These are phyloP conservation scores for Echria macrotheca DNA, from an alignment of 495 filamentous ascomycete genomes.

Conservation along the genomic window DNA sequence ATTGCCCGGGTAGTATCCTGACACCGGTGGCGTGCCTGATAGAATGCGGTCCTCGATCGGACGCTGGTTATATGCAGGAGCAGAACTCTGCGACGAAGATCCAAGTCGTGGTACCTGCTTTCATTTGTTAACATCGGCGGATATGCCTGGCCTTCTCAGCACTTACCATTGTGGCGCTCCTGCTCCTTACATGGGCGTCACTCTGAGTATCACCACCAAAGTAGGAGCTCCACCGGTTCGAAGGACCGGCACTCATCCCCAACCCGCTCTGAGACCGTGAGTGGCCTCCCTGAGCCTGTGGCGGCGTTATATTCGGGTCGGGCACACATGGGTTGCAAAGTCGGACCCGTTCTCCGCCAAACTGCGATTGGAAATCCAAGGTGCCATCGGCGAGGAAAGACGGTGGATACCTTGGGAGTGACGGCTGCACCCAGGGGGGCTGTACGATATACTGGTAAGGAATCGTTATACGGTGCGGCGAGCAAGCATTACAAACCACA, in stretches of 20 bases:
- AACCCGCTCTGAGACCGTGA: constrained; percentile 27
- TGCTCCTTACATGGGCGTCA: constrained; percentile 30
- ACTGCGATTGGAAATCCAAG: too few relatives aligned
- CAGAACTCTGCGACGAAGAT: too few relatives aligned
- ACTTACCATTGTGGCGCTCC: constrained; percentile 46
- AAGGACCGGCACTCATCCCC: too few relatives aligned
- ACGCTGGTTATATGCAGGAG: constrained; percentile 11
- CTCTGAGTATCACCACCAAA: constrained; percentile 15
- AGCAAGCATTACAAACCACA: constrained; percentile 87
- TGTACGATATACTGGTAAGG: constrained; percentile 89
- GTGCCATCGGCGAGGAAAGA: too few relatives aligned
- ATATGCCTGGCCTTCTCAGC: too few relatives aligned
- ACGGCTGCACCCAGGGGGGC: constrained; percentile 52
- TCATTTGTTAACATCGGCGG: too few relatives aligned
- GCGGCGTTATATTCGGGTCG: constrained; percentile 76
- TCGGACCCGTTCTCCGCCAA: constrained; percentile 80
- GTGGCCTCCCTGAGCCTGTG: constrained; percentile 24
- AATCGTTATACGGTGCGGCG: constrained; percentile 92
- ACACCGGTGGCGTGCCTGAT: constrained; percentile 31
- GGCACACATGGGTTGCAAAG: constrained; percentile 94
- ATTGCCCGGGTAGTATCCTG: constrained; percentile 31
- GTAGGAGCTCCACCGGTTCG: constrained; percentile 23
- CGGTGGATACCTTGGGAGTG: too few relatives aligned
- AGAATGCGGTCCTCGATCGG: constrained; percentile 29
- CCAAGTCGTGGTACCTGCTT: too few relatives aligned